A percentile compares a stretch with the other conserved stretches of the same genome.
Conservation (phyloP, 1,139 yeast genomes). For the Pichia sp. region DNA sequence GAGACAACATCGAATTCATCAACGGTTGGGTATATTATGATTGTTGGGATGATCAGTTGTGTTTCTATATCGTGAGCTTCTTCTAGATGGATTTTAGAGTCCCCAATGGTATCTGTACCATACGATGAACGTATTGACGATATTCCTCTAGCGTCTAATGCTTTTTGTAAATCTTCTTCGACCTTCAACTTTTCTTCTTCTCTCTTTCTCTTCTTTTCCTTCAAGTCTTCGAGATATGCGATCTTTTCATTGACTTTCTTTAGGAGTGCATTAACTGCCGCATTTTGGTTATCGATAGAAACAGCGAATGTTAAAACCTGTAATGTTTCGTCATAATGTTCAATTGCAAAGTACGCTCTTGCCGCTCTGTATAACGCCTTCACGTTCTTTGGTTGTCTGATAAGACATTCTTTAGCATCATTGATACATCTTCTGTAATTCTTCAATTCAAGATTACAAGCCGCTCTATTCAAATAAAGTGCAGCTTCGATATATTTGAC, state of each 20-base stretch:
- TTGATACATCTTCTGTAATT: conserved; percentile 86
- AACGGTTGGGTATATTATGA: conserved; percentile 78
- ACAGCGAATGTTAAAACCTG: conserved; percentile 66
- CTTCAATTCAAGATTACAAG: conserved; percentile 81
- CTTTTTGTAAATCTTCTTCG: conserved; percentile 44
- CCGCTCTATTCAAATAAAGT: conserved; percentile 80
- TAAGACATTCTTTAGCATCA: conserved; percentile 76
- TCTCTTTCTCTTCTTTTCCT: conserved; percentile 24
- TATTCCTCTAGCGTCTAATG: conserved; percentile 56
- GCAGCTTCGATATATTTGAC: conserved; percentile 57
- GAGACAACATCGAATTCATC: conserved; percentile 84
- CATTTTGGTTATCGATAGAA: conserved; percentile 55
- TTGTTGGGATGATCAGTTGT: conserved; percentile 75
- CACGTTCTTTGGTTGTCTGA: conserved; percentile 62
- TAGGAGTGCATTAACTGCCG: conserved; percentile 47
- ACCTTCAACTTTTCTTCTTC: conserved; percentile 35
- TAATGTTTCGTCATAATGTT: conserved; percentile 68
- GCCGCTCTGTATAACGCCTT: conserved; percentile 90
- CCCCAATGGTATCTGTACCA: conserved; percentile 51
- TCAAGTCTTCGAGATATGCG: conserved; percentile 27
- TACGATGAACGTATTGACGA: conserved; percentile 46
- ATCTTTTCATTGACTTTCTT: conserved; percentile 41
- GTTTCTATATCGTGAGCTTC: conserved; percentile 74
- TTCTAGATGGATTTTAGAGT: conserved; percentile 55
- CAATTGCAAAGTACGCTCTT: conserved; percentile 71